Conservation (phyloP, 176 grass and related monocot genomes). For the Aegilops longissima region DNA sequence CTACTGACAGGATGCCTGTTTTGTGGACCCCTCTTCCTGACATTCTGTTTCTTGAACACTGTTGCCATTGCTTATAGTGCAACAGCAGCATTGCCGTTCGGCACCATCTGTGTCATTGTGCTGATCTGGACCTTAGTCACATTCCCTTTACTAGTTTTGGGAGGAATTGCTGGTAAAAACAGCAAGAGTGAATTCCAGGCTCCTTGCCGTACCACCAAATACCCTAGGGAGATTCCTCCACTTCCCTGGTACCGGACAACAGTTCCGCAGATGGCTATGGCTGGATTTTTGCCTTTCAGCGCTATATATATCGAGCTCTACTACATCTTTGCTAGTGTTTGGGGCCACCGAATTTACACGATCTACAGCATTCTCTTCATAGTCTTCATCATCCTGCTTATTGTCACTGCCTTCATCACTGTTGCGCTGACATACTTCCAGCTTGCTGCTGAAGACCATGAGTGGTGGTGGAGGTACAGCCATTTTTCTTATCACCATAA, state of each 20-base stretch:
- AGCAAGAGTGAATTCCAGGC: constrained; percentile 89
- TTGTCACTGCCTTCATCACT: constrained; percentile 95
- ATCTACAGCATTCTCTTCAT: constrained; percentile 99
- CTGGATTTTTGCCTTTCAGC: constrained; percentile 95
- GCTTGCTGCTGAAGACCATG: constrained; percentile 98
- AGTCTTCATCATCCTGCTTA: constrained; percentile 91
- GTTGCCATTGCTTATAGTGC: constrained; percentile 96
- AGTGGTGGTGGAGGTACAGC: constrained; percentile 98
- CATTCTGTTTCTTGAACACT: constrained; percentile 96
- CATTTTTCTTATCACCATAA: constrained; percentile 7
- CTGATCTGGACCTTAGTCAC: constrained; percentile 98
- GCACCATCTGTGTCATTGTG: constrained; percentile 94
- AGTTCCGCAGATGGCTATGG: constrained; percentile 96
- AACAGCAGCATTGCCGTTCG: constrained; percentile 89
- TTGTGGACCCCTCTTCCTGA: constrained; percentile 91
- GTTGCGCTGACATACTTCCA: constrained; percentile 98
- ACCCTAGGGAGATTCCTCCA: constrained; percentile 87
- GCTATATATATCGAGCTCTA: constrained; percentile 98
- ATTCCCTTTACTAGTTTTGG: constrained; percentile 91
- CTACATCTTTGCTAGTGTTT: constrained; percentile 98
- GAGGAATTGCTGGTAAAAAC: constrained; percentile 97
- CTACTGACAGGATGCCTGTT: constrained; percentile 87
- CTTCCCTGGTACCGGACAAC: constrained; percentile 83
- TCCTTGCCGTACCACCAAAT: constrained; percentile 89
- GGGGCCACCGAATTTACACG: constrained; percentile 98